Evolutionary conservation across 2,329 filamentous ascomycete genomes (phyloP).

Genomic region (Nigrograna mackinnonii): DNA sequence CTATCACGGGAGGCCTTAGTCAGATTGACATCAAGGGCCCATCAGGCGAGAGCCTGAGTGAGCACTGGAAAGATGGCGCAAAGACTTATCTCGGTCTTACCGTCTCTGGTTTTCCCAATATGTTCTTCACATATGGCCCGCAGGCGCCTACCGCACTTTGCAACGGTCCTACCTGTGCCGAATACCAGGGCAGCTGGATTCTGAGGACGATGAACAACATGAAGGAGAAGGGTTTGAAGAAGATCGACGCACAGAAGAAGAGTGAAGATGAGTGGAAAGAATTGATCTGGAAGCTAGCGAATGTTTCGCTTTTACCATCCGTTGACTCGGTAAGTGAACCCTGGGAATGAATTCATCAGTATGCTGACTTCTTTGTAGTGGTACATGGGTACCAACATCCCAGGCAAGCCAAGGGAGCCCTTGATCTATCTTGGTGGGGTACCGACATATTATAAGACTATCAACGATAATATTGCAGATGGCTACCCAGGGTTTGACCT

Average conservation of each 20-base stretch:
- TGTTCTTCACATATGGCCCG: conserved; percentile 54
- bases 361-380: conserved; percentile 30
- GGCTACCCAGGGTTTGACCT: conserved; percentile 21
- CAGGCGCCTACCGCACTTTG: conserved; percentile 61
- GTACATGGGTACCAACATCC: conserved; percentile 61
- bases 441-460: conserved; percentile 20
- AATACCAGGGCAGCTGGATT: conserved; percentile 63
- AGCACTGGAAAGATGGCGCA: conserved; percentile 17
- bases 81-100: conserved; percentile 44
- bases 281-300: conserved; percentile 50
- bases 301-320: conserved; percentile 54
- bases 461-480: conserved; percentile 15
- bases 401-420: conserved; percentile 57
- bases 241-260: conserved; percentile 54
- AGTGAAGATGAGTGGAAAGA: conserved; percentile 55
- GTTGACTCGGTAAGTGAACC: conserved; percentile 40
- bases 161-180: conserved; percentile 60
- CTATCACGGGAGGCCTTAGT: conserved; percentile 38
- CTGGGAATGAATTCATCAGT: not conserved
- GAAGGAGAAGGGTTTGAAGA: conserved; percentile 49
- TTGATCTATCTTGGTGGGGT: conserved; percentile 51
- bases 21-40: conserved; percentile 39
- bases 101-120: conserved; percentile 47
- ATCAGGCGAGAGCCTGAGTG: conserved; percentile 22
- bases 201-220: conserved; percentile 55